phyloP scores from a whole-genome alignment of 495 filamentous ascomycete genomes.

The Tuber calosporum region DNA sequence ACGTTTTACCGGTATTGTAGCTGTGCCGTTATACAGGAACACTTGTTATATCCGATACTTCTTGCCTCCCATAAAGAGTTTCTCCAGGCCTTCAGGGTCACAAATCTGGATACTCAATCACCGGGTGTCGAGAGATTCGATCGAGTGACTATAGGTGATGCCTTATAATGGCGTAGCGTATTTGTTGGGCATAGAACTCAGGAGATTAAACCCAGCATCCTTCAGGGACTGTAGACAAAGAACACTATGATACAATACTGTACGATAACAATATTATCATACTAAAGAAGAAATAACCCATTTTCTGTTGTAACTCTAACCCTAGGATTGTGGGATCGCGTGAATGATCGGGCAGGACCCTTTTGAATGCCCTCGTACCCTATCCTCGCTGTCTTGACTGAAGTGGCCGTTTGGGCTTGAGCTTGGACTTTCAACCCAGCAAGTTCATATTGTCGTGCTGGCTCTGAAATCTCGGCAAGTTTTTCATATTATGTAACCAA shows the following conservation, averaged over 20 bases:
- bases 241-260: too few relatives aligned
- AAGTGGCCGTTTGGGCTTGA: neutral
- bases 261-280: too few relatives aligned
- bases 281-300: neutral
- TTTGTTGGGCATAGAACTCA: neutral
- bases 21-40: neutral
- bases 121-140: neutral
- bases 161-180: neutral
- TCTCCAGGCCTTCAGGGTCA: neutral
- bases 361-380: neutral
- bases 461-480: neutral
- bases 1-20: neutral
- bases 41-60: neutral
- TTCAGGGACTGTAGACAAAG: neutral
- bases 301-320: neutral
- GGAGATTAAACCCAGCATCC: neutral
- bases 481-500: constrained; percentile 2
- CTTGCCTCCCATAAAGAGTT: neutral
- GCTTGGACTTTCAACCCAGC: neutral
- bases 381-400: neutral
- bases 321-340: neutral
- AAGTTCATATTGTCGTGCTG: neutral
- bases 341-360: neutral
- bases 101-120: neutral
- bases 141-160: constrained; percentile 2